Evolutionary conservation across 1,284 basidiomycete genomes (phyloP), one percentile per base, ranked within the genome.

Genomic region (Taiwanofungus camphoratus): DNA sequence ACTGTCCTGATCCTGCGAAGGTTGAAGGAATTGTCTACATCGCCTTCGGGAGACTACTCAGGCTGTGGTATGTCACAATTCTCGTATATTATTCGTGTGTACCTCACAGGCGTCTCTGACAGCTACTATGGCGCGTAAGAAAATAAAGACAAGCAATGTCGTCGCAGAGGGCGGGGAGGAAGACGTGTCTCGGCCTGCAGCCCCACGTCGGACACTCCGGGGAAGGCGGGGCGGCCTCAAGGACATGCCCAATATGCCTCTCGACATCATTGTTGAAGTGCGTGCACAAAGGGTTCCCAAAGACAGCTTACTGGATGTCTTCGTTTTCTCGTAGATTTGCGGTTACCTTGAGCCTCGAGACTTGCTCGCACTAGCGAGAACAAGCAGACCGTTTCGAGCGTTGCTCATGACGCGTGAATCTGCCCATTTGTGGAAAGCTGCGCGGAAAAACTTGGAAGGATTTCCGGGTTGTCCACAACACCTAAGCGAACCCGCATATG

Each of bases 341-440:
- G 60, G 64, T 7, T 61, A 70, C 41, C 56, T 77, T 34, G 54
- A 60, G 34, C 73, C 76, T 1, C 51, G 64, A 23, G 76, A 79
- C 49, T 56, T 79, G 31, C 58, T 76, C 9, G 55, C 59, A 47
- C 62, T 76, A 1, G 54, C 70, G 4, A 59, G 71, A 18, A 63
- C 67, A 2, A 67, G 56, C 19, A 66, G 63, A 29, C 43, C 43
- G 1, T 54, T 72, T 12, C 67, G 70, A 11, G 45, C 41, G 5
- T 55, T 67, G 5, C 59, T 75, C 15, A 55, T 70, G 64, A 60
- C 61, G 44, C 62, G 58, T 31, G 49, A 56, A 11, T 59, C 63
- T 0, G 54, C 50, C 11, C 48, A 63, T 4, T 61, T 76, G 9
- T 80, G 75, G 77, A 69, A 66, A 47, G 49, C 46, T 2, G 52